Evolutionary conservation across 305 asterid genomes (phyloP), one percentile per base, ranked within the genome.

Genomic region (Solanum hybrid): DNA sequence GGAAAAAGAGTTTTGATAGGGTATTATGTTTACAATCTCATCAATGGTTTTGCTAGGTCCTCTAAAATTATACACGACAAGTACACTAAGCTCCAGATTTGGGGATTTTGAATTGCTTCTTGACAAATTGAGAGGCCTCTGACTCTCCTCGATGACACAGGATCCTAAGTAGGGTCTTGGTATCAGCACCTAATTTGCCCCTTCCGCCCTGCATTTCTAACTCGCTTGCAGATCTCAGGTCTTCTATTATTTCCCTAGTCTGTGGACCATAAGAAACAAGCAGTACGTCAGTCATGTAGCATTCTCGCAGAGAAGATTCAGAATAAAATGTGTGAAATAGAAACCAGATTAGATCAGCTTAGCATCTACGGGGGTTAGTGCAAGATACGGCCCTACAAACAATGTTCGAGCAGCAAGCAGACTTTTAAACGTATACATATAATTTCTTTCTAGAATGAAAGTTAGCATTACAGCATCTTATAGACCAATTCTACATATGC

Each of bases 61-160:
- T 42, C 79, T 85, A 86, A 32, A 77, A 35, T 35, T 77, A 27
- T 16, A 89, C 34, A 37, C 11, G 8, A 27, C 37, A 88, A 66
- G 78, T 64, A 81, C 69, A 56, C 94, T 94, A 95, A 86, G 93
- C 91, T 56, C 92, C 90, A 88, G 99, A 92, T 92, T 96, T 97
- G 2, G 99, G 99, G 92, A 98, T 98, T 90, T 92, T 98, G 93
- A 94, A 96, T 87, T 98, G 98, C 92, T 98, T 98, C 96, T 98
- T 98, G 93, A 98, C 97, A 94, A 98, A 98, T 89, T 96, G 99
- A 77, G 99, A 98, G 51, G 98, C 96, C 93, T 96, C 99, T 5
- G 99, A 95, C 89, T 98, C 99, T 87, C 93, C 91, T 87, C 99
- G 92, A 88, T 96, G 99, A 90, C 99, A 96, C 85, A 98, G 91